Percentiles rank a stretch among this genome's conserved stretches.
phyloP scores from a whole-genome alignment of 805 yeast species.

The Kodamaea restingae region DNA sequence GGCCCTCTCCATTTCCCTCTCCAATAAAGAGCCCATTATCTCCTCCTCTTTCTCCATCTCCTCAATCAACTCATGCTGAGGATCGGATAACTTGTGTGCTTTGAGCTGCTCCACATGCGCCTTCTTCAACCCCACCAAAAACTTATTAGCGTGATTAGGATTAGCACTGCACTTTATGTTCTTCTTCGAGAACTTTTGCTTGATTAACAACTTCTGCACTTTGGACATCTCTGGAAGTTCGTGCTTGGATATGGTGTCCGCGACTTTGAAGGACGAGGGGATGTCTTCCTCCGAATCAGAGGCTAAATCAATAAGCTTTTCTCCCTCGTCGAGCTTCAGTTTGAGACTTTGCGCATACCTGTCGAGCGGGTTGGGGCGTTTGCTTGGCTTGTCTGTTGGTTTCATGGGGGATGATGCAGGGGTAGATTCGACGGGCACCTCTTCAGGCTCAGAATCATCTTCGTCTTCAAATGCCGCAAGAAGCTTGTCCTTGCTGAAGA shows the following conservation, averaged over 20 bases:
- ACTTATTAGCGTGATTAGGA: slow-evolving; percentile 16
- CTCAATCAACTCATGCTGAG: slow-evolving; percentile 26
- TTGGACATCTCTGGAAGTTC: slow-evolving; percentile 27
- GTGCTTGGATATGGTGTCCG: neutral
- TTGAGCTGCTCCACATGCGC: slow-evolving; percentile 45
- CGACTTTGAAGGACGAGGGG: slow-evolving; percentile 11
- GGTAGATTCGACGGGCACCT: slow-evolving; percentile 17
- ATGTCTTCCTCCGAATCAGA: slow-evolving; percentile 24
- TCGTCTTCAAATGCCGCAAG: slow-evolving; percentile 32
- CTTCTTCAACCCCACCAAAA: slow-evolving; percentile 35
- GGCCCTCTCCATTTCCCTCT: slow-evolving; percentile 49
- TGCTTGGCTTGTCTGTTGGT: neutral
- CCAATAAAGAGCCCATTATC: slow-evolving; percentile 42
- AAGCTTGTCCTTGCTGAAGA: slow-evolving; percentile 29
- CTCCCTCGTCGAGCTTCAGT: slow-evolving; percentile 20
- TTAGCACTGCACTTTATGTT: slow-evolving; percentile 11
- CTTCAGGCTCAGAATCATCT: slow-evolving; percentile 12
- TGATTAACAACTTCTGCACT: slow-evolving; percentile 28
- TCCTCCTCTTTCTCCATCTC: slow-evolving; percentile 43
- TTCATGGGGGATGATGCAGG: slow-evolving; percentile 33
- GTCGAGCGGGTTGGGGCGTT: slow-evolving; percentile 26
- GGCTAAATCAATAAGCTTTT: slow-evolving; percentile 20
- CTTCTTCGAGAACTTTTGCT: slow-evolving; percentile 29
- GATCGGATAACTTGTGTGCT: slow-evolving; percentile 18
- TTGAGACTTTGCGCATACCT: slow-evolving; percentile 32